Conservation (phyloP, 345 rosid genomes). For the Hibiscus syriacus region DNA sequence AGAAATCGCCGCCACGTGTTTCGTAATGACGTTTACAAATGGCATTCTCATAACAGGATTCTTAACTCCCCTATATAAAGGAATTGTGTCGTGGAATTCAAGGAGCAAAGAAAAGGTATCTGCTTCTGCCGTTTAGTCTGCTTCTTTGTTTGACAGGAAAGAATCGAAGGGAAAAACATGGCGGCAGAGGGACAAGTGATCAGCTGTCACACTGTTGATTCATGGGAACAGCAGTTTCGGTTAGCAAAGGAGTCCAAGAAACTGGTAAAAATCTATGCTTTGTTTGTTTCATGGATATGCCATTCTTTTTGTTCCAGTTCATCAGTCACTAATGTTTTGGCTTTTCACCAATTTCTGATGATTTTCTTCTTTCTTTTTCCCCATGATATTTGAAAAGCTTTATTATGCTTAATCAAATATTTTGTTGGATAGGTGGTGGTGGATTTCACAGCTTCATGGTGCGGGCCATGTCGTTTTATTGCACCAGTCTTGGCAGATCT, state of each 20-base stretch:
- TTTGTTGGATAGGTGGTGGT: slow-evolving; percentile 42
- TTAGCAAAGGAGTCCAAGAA: slow-evolving; percentile 50
- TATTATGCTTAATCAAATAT: background rate
- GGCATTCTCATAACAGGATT: no score
- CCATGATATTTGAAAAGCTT: background rate
- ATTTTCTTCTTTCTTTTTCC: background rate
- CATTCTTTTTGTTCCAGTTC: background rate
- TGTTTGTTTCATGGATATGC: background rate
- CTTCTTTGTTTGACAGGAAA: background rate
- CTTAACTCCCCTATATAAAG: background rate
- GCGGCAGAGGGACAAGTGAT: slow-evolving; percentile 74
- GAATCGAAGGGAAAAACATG: background rate
- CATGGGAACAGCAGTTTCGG: slow-evolving; percentile 55
- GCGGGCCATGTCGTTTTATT: slow-evolving; percentile 63
- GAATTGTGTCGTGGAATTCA: background rate
- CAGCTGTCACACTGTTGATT: slow-evolving; percentile 55
- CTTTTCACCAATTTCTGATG: background rate
- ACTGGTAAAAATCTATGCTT: slow-evolving; percentile 38
- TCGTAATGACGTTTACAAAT: background rate
- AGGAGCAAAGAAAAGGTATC: background rate
- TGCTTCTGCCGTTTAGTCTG: background rate
- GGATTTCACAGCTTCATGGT: slow-evolving; percentile 77
- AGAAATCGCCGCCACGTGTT: background rate
- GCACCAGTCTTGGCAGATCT: slow-evolving; percentile 53
- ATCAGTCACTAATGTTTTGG: background rate